These are phyloP conservation scores for Tuber brumale DNA, from an alignment of 495 filamentous ascomycete species.

Conservation along the genomic window DNA sequence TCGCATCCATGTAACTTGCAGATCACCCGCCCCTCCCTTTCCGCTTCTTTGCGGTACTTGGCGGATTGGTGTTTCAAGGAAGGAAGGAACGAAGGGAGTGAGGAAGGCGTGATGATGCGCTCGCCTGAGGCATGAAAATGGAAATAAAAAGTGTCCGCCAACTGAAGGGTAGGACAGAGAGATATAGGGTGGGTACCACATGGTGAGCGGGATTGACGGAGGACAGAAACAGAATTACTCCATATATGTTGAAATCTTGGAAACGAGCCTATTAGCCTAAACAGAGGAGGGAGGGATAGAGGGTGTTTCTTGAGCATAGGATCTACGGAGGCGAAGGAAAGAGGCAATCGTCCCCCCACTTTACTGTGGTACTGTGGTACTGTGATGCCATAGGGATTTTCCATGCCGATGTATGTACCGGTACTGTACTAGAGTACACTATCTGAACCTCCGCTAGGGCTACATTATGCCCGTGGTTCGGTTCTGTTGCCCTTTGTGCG, in stretches of 20 bases:
- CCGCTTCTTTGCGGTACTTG: background rate
- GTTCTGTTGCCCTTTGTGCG: background rate
- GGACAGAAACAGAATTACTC: background rate
- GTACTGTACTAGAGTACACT: background rate
- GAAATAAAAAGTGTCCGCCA: background rate
- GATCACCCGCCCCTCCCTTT: constrained; percentile 6
- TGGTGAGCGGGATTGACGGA: background rate
- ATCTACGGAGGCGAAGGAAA: background rate
- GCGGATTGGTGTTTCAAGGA: background rate
- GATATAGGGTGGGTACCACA: background rate
- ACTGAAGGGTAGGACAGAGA: background rate
- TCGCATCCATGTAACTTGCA: background rate
- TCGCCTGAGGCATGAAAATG: background rate
- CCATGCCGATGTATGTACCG: background rate
- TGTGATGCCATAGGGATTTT: background rate
- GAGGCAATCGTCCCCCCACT: background rate
- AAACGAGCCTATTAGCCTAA: background rate
- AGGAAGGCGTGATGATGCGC: background rate
- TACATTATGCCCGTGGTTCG: background rate
- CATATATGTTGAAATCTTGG: background rate
- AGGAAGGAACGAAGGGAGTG: background rate
- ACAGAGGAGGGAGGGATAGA: background rate
- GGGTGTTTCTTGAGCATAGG: background rate
- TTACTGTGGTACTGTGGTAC: background rate
- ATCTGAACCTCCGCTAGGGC: background rate